A percentile compares a stretch with the other conserved stretches of the same genome.
Evolutionary conservation across 1,139 yeast genomes (phyloP).

Genomic region (Candida neerlandica): DNA sequence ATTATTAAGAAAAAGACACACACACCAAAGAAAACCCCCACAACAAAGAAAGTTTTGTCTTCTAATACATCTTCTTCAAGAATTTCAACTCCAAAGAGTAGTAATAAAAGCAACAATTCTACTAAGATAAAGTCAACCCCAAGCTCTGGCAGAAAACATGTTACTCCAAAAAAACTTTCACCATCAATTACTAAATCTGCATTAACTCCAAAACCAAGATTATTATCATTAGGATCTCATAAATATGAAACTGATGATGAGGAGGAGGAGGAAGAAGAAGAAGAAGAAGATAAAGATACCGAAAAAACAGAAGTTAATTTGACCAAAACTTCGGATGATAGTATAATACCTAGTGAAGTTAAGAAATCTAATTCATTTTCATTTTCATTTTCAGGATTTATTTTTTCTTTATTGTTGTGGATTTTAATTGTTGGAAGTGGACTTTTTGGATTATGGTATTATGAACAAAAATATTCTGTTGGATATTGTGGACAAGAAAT

Average conservation of each 20-base stretch:
- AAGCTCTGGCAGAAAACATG: slow-evolving; percentile 2
- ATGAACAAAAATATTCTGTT: slow-evolving; percentile 57
- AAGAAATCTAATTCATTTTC: not conserved
- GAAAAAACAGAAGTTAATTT: not conserved
- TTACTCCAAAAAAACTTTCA: slow-evolving; percentile 8
- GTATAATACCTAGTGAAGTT: not conserved
- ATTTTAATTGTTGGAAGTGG: slow-evolving; percentile 27
- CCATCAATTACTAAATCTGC: slow-evolving; percentile 10
- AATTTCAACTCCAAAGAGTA: slow-evolving; percentile 5
- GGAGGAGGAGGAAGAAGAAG: slow-evolving; percentile 14
- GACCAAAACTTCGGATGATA: slow-evolving; percentile 10
- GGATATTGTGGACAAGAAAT: slow-evolving; percentile 74
- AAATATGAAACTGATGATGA: slow-evolving; percentile 15
- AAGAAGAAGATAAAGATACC: not conserved
- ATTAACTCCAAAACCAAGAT: slow-evolving; percentile 24
- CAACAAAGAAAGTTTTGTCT: slow-evolving; percentile 4
- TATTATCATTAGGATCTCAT: slow-evolving; percentile 19
- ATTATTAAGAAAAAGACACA: not conserved
- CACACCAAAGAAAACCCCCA: not conserved
- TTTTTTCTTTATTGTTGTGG: slow-evolving; percentile 29
- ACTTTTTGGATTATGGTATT: slow-evolving; percentile 56
- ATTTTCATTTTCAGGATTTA: slow-evolving; percentile 11
- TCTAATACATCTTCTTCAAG: not conserved
- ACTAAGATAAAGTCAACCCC: slow-evolving; percentile 2
- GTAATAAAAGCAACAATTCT: too few relatives aligned